These are phyloP conservation scores for Hypericum perforatum DNA, from an alignment of 345 rosid genomes.

Conservation along the genomic window DNA sequence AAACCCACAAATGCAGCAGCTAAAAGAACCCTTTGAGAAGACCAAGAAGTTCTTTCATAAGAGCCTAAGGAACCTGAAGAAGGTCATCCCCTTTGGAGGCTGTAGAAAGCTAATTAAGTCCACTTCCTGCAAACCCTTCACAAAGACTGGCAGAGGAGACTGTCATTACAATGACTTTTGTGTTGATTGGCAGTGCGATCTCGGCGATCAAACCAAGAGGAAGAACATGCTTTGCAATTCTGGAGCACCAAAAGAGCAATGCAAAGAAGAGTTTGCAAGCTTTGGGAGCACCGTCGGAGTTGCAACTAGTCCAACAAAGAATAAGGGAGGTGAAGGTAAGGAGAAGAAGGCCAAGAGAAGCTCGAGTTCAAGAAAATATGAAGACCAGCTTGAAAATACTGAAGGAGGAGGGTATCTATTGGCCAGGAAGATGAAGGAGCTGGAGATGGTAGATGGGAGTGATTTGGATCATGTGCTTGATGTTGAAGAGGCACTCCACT, in stretches of 20 bases:
- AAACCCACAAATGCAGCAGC: conserved; percentile 29
- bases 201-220: not conserved
- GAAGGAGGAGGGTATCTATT: conserved; percentile 34
- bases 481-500: conserved; percentile 74
- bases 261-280: too few species aligned
- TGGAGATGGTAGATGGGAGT: conserved; percentile 68
- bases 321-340: conserved; percentile 16
- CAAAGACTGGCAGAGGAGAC: not conserved
- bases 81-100: conserved; percentile 38
- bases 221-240: not conserved
- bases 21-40: conserved; percentile 45
- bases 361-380: conserved; percentile 13
- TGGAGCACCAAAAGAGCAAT: too few species aligned
- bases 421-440: conserved; percentile 73
- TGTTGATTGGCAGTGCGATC: not conserved
- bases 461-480: conserved; percentile 70
- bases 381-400: conserved; percentile 11
- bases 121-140: conserved; percentile 13
- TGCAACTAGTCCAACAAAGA: conserved; percentile 1
- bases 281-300: too few species aligned
- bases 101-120: conserved; percentile 37
- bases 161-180: not conserved
- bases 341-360: conserved; percentile 23
- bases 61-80: conserved; percentile 41
- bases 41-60: conserved; percentile 44